Conservation (phyloP, 1,139 yeast genomes). For the Blastobotrys buckinghamii region DNA sequence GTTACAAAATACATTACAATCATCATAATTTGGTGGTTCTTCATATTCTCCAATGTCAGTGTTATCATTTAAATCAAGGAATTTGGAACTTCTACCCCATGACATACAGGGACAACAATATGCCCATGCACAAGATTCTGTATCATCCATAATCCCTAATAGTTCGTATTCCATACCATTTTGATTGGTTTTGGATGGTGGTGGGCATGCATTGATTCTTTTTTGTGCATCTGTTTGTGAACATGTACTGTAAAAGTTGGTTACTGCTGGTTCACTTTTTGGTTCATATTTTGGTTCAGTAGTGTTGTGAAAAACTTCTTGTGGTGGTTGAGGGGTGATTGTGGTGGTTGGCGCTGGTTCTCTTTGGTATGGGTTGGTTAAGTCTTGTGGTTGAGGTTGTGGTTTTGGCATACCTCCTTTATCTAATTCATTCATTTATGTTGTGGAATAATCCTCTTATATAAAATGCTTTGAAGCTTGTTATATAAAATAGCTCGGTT, state of each 20-base stretch:
- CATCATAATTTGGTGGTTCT: not conserved
- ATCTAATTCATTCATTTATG: too few relatives aligned
- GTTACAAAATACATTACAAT: slow-evolving; percentile 4
- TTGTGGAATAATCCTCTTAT: too few relatives aligned
- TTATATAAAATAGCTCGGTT: too few relatives aligned
- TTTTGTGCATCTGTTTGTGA: not conserved
- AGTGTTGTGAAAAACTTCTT: too few relatives aligned
- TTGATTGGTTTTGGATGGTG: not conserved
- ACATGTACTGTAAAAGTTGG: not conserved
- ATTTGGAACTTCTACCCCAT: slow-evolving; percentile 5
- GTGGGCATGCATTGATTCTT: not conserved
- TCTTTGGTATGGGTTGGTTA: too few relatives aligned
- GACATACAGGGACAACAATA: slow-evolving; percentile 9
- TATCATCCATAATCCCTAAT: not conserved
- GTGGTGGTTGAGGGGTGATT: too few relatives aligned
- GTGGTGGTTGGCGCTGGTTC: too few relatives aligned
- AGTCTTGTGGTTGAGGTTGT: too few relatives aligned
- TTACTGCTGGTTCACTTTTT: not conserved
- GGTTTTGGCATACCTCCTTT: too few relatives aligned
- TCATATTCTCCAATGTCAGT: not conserved
- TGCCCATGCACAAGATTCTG: slow-evolving; percentile 1
- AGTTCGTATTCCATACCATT: not conserved
- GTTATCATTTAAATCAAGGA: not conserved
- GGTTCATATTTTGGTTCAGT: not conserved
- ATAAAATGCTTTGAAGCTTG: too few relatives aligned